Conservation (phyloP, 2,329 filamentous ascomycete species). For the Pseudocercospora fuligena region DNA sequence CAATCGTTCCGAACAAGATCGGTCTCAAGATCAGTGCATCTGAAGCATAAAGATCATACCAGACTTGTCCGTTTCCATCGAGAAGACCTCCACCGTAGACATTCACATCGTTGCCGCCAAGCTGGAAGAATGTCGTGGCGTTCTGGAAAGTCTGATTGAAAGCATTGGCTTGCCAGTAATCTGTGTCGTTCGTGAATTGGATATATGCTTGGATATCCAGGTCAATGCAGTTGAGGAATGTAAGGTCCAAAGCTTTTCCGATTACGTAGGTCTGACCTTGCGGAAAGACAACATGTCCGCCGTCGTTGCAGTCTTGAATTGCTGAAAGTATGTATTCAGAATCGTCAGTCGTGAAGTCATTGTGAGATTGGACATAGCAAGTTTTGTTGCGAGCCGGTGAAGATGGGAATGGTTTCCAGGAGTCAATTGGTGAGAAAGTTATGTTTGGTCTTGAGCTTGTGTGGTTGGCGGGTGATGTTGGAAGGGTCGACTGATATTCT, state of each 20-base stretch:
- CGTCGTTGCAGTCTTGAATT: conserved; percentile 64
- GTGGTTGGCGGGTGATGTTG: conserved; percentile 29
- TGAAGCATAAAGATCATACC: conserved; percentile 66
- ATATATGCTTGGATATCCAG: conserved; percentile 66
- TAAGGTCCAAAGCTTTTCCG: conserved; percentile 68
- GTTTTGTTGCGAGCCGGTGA: conserved; percentile 44
- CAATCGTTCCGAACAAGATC: conserved; percentile 62
- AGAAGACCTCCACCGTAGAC: conserved; percentile 69
- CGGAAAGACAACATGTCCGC: conserved; percentile 65
- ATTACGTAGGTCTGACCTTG: conserved; percentile 63
- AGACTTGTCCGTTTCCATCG: conserved; percentile 68
- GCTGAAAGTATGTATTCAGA: conserved; percentile 59
- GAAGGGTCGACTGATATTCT: conserved; percentile 33
- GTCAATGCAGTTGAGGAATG: conserved; percentile 67
- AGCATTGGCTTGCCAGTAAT: conserved; percentile 69
- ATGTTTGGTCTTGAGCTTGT: conserved; percentile 40
- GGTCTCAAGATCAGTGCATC: conserved; percentile 64
- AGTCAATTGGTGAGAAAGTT: conserved; percentile 43
- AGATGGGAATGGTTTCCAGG: conserved; percentile 41
- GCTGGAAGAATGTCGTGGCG: conserved; percentile 68
- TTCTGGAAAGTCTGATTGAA: conserved; percentile 71
- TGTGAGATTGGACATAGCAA: conserved; percentile 46
- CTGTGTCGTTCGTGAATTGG: conserved; percentile 68
- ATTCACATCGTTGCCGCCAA: conserved; percentile 69
- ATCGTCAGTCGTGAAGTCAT: conserved; percentile 53